These are phyloP conservation scores for Dictyostelium firmibasis DNA, from an alignment of 78 protist genomes.

Conservation along the genomic window DNA sequence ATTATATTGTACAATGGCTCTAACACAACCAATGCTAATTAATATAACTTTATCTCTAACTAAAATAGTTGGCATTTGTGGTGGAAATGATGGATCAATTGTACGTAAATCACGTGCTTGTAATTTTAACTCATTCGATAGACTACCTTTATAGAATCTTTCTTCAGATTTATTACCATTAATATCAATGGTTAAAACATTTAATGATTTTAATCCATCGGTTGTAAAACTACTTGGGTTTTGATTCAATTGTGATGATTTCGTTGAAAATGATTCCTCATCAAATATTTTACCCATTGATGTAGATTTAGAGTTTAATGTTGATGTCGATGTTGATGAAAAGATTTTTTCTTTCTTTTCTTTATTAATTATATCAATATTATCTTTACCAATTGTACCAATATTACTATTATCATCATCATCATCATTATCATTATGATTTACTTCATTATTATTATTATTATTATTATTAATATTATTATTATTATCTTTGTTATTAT, in stretches of 20 bases:
- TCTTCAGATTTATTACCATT: constrained; percentile 32
- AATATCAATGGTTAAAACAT: constrained; percentile 3
- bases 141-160: constrained; percentile 23
- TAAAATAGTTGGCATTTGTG: constrained; percentile 65
- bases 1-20: constrained; percentile 55
- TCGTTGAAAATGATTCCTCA: background rate
- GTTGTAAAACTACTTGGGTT: background rate
- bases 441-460: background rate
- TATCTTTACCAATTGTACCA: background rate
- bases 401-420: background rate
- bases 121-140: constrained; percentile 41
- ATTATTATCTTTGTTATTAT: background rate
- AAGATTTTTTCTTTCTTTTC: background rate
- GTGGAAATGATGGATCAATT: constrained; percentile 54
- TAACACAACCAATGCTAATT: constrained; percentile 40
- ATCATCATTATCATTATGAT: too few relatives aligned
- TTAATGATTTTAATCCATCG: constrained; percentile 30
- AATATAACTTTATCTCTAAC: constrained; percentile 66
- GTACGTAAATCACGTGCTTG: constrained; percentile 73
- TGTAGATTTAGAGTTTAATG: background rate
- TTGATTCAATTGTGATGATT: background rate
- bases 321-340: background rate
- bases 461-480: background rate
- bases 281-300: background rate
- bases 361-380: background rate